Base-by-base conservation (phyloP, 345 rosid genomes). In the Iberis pinnata region DNA sequence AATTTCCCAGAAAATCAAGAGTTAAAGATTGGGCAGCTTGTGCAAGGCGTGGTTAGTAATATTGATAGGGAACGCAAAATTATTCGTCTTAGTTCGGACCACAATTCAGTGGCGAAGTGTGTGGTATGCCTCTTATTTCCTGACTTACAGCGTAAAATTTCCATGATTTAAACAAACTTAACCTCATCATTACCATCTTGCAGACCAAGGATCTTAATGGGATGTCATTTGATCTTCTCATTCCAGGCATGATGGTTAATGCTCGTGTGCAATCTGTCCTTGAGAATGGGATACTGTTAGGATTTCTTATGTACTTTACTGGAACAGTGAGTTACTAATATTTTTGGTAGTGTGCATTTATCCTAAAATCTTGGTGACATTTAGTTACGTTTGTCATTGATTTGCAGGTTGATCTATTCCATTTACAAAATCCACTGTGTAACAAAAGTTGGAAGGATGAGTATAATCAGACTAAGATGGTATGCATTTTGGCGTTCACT, bases 231-330 rank as follows among this genome's bases (percentile, higher is more conserved):
- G 98, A 92, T 75, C 88, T 82, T 75, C 95, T 92, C 44, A 56
- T 73, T 57, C 98, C 98, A 43, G 98, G 98, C 68, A 83, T 85
- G 96, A 72, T 92, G 96, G 83, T 92, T 62, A 85, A 75, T 70
- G 83, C 93, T 43, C 81, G 80, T 18, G 93, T 92, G 43, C 80
- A 76, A 70, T 80, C 98, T 13, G 83, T 85, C 40, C 88, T 92
- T 53, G 87, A 84, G 73, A 85, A 88, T 75, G 98, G 98, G 65
- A 71, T 92, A 52, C 59, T 92, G 79, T 71, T 92, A 40, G 77
- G 87, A 20, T 92, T 92, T 68, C 93, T 88, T 20, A 85, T 89
- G 16, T 88, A 84, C 72, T 92, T 88, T 53, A 77, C 83, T 51
- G 98, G 98, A 80, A 92, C 96, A 19, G 98, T 92, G 71, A 80